Base-by-base conservation (phyloP, 2,329 filamentous ascomycete species). In the Bertia moriformis region DNA sequence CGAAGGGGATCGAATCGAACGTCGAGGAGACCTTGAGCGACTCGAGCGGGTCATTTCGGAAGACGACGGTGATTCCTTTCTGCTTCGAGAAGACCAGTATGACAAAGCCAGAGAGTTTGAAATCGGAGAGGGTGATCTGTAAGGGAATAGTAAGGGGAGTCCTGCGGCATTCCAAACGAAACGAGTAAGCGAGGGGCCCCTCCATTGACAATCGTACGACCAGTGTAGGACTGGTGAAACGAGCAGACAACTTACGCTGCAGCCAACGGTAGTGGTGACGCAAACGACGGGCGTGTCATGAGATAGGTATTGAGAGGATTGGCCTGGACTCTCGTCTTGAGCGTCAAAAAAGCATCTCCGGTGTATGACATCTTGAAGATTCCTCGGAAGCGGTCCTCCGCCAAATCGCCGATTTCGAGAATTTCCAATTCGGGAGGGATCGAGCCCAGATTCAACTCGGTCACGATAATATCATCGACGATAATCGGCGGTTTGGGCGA, bases 321-420 rank as follows among this genome's bases (percentile, higher is more conserved):
- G 19, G 75, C 75, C 54, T 81, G 76, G 27, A 81, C 76, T 47
- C 73, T 66, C 38, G 76, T 80, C 54, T 78, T 79, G 38, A 81
- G 63, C 14, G 76, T 80, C 46, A 81, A 53, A 49, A 74, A 79
- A 13, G 76, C 75, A 55, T 80, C 73, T 42, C 76, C 76, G 0
- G 67, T 62, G 51, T 81, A 81, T 41, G 69, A 72, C 73, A 81
- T 79, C 54, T 79, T 80, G 59, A 81, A 81, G 43, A 80, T 79
- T 46, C 76, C 76, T 39, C 75, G 62, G 53, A 81, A 80, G 14
- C 73, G 60, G 56, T 80, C 76, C 53, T 79, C 75, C 4, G 76
- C 76, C 50, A 81, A 53, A 49, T 81, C 76, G 18, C 76, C 76
- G 52, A 81, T 74, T 58, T 81, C 76, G 39, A 80, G 53, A 38